Conservation (phyloP, 164 flowering plant species). For the Vitis riparia region DNA sequence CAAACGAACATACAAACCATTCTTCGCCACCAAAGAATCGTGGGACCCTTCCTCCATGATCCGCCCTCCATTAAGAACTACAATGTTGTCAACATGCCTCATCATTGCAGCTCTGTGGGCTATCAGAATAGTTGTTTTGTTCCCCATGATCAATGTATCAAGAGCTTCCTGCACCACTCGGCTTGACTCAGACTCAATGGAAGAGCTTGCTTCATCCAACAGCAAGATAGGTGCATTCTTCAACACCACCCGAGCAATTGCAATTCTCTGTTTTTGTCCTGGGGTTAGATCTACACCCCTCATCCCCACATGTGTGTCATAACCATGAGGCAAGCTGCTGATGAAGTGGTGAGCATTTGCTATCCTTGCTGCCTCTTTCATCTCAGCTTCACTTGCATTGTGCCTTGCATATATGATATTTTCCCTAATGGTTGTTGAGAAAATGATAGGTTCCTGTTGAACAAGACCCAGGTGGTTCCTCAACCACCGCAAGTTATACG, state of each 20-base stretch:
- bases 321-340: conserved; percentile 94
- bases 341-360: conserved; percentile 99
- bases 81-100: conserved; percentile 98
- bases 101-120: conserved; percentile 98
- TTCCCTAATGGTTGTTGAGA: conserved; percentile 90
- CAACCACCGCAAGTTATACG: conserved; percentile 86
- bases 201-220: conserved; percentile 91
- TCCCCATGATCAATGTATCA: conserved; percentile 95
- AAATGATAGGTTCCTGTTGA: conserved; percentile 95
- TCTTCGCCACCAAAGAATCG: conserved; percentile 73
- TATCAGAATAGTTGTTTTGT: conserved; percentile 90
- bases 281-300: conserved; percentile 94
- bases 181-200: conserved; percentile 98
- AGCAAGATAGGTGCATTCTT: conserved; percentile 94
- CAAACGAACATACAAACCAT: conserved; percentile 83
- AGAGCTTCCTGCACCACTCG: conserved; percentile 97
- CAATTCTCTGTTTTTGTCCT: conserved; percentile 97
- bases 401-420: conserved; percentile 96
- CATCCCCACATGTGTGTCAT: conserved; percentile 97
- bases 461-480: conserved; percentile 91
- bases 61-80: conserved; percentile 90
- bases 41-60: conserved; percentile 96
- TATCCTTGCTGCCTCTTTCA: conserved; percentile 98
- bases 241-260: conserved; percentile 92
- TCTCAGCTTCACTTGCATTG: conserved; percentile 93